Evolutionary conservation across 2,329 filamentous ascomycete species (phyloP).

Genomic region (Sarocladium strictum): DNA sequence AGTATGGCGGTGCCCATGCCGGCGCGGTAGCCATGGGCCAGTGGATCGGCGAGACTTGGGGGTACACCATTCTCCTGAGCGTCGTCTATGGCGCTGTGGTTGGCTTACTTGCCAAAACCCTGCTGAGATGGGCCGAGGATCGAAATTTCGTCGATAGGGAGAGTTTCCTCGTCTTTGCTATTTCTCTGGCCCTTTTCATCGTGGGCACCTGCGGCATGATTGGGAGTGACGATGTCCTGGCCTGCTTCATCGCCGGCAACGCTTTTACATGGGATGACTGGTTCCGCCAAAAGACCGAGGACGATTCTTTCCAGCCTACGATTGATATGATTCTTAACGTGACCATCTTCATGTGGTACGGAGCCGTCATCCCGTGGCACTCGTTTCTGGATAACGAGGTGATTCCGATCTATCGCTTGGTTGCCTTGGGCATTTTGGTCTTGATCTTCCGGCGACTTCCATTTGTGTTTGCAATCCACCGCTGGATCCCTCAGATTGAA

Average conservation of each 20-base stretch:
- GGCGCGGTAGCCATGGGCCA: slow-evolving; percentile 33
- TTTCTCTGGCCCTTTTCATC: slow-evolving; percentile 80
- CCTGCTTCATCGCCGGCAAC: slow-evolving; percentile 89
- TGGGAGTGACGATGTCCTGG: slow-evolving; percentile 82
- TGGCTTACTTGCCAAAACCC: slow-evolving; percentile 18
- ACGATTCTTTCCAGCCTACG: slow-evolving; percentile 89
- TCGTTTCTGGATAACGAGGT: slow-evolving; percentile 61
- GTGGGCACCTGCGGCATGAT: slow-evolving; percentile 81
- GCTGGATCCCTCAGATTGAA: slow-evolving; percentile 73
- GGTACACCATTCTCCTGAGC: slow-evolving; percentile 40
- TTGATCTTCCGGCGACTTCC: slow-evolving; percentile 73
- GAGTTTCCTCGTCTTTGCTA: slow-evolving; percentile 81
- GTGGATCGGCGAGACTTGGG: slow-evolving; percentile 40
- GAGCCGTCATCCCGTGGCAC: slow-evolving; percentile 76
- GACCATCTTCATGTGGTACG: slow-evolving; percentile 85
- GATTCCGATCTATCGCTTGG: slow-evolving; percentile 67
- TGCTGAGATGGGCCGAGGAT: slow-evolving; percentile 80
- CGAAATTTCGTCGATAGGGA: slow-evolving; percentile 78
- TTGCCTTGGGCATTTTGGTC: slow-evolving; percentile 68
- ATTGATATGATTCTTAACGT: slow-evolving; percentile 94
- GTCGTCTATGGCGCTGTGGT: slow-evolving; percentile 34
- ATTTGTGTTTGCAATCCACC: slow-evolving; percentile 67
- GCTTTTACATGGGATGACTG: slow-evolving; percentile 90
- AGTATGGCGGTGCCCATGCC: slow-evolving; percentile 29
- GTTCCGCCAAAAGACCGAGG: slow-evolving; percentile 83